Conservation (phyloP, 768 basidiomycete species). For the Dentipellis sp. region DNA sequence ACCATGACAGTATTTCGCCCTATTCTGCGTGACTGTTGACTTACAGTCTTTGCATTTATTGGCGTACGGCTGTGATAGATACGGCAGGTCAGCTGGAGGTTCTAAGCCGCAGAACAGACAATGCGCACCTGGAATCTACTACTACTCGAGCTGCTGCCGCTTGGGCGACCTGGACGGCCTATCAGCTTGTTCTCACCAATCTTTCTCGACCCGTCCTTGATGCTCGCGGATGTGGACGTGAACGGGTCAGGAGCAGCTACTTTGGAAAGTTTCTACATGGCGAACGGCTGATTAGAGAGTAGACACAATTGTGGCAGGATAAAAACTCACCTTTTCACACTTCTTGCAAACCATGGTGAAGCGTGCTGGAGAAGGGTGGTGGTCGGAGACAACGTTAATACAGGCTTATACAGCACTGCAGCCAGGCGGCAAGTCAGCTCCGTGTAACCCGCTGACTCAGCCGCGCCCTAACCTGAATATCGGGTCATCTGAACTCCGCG, state of each 20-base stretch:
- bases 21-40: conserved; percentile 75
- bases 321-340: conserved; percentile 56
- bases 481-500: too few species aligned
- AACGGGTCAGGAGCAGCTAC: conserved; percentile 88
- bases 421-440: too few species aligned
- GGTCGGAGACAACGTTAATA: too few species aligned
- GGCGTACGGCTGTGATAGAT: conserved; percentile 59
- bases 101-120: conserved; percentile 2
- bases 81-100: conserved; percentile 11
- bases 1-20: conserved; percentile 88
- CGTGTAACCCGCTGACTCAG: too few species aligned
- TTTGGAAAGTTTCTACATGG: conserved; percentile 74
- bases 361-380: too few species aligned
- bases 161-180: conserved; percentile 57
- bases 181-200: conserved; percentile 83
- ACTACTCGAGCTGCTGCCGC: conserved; percentile 15
- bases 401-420: too few species aligned
- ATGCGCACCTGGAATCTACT: conserved; percentile 64
- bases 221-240: conserved; percentile 57
- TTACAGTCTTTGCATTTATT: conserved; percentile 86
- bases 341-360: conserved; percentile 78
- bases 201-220: conserved; percentile 74
- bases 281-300: not conserved
- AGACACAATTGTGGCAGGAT: conserved; percentile 6
- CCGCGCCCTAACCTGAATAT: too few species aligned